Evolutionary conservation across 2,329 filamentous ascomycete species (phyloP).

Genomic region (Ascosphaera acerosa): DNA sequence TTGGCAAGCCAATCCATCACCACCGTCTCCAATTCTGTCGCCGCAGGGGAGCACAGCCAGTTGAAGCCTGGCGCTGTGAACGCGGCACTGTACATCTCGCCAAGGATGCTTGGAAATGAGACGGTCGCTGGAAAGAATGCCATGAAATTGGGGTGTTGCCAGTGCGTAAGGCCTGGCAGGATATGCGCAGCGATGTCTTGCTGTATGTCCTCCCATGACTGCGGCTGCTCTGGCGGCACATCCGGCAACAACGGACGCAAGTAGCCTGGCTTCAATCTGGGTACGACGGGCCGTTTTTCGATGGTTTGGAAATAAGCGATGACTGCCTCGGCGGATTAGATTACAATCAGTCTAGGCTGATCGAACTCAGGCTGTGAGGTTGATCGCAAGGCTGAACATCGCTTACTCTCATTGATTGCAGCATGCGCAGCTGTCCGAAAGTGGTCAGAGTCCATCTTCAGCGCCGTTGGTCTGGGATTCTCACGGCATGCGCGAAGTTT

Average conservation of each 20-base stretch:
- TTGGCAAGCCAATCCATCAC: conserved; percentile 79
- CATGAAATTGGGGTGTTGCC: conserved; percentile 87
- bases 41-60: conserved; percentile 80
- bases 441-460: conserved; percentile 49
- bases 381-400: conserved; percentile 1
- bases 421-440: conserved; percentile 54
- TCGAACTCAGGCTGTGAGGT: conserved; percentile 2
- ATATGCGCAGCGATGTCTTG: conserved; percentile 67
- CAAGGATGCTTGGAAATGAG: conserved; percentile 62
- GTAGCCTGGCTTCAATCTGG: conserved; percentile 63
- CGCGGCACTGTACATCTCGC: conserved; percentile 73
- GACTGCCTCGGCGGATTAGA: conserved; percentile 26
- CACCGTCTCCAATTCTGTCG: conserved; percentile 82
- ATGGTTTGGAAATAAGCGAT: conserved; percentile 62
- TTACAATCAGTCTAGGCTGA: not conserved
- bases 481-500: too few relatives aligned
- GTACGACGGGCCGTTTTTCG: conserved; percentile 42
- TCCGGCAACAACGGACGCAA: conserved; percentile 53
- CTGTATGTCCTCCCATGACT: conserved; percentile 51
- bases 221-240: conserved; percentile 40
- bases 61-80: conserved; percentile 88
- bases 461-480: too few relatives aligned
- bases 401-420: conserved; percentile 58
- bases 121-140: conserved; percentile 75
- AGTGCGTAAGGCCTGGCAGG: conserved; percentile 79